Conservation (phyloP, 306 rosid genomes). For the Citrullus amarus region DNA sequence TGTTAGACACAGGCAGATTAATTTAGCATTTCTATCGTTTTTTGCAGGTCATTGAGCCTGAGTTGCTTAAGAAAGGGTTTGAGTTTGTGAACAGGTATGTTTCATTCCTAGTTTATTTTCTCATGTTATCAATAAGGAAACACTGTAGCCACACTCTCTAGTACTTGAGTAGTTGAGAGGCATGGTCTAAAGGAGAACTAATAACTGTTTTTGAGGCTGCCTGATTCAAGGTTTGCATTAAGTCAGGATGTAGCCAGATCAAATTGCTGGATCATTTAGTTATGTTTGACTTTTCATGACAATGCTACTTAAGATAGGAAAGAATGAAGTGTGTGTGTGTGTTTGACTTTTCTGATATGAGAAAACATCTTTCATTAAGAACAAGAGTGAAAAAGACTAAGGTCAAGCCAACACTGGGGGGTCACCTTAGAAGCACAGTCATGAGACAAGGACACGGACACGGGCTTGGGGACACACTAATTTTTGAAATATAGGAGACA, state of each 20-base stretch:
- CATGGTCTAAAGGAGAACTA: not conserved
- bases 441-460: too few relatives aligned
- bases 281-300: not conserved
- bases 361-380: not conserved
- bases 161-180: not conserved
- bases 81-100: constrained; percentile 79
- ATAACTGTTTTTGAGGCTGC: not conserved
- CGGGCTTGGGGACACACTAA: too few relatives aligned
- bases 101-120: not conserved
- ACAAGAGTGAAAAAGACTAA: not conserved
- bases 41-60: constrained; percentile 66
- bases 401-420: not conserved
- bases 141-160: not conserved
- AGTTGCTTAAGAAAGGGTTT: constrained; percentile 78
- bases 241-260: not conserved
- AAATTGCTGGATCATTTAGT: not conserved
- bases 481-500: too few relatives aligned
- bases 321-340: not conserved
- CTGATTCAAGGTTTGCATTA: not conserved
- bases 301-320: not conserved
- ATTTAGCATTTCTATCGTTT: constrained; percentile 9
- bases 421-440: too few relatives aligned
- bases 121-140: not conserved
- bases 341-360: not conserved
- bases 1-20: not conserved